These are phyloP conservation scores for Botryotinia globosa DNA, from an alignment of 2,329 filamentous ascomycete species.

Conservation along the genomic window DNA sequence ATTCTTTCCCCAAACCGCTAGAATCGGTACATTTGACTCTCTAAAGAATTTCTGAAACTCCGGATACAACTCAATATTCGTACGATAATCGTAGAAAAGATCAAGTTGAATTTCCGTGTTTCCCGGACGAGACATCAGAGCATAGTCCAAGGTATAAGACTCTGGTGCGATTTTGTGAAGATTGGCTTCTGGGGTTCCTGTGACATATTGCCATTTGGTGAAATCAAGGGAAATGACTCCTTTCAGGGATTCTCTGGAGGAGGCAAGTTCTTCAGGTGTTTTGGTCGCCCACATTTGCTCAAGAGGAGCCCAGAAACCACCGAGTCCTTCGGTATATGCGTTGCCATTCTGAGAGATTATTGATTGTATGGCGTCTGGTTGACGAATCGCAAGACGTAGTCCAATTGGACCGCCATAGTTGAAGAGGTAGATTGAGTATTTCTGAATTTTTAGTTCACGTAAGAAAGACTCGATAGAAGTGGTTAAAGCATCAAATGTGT, in stretches of 20 bases:
- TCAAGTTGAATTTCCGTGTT: slow-evolving; percentile 55
- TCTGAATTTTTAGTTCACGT: slow-evolving; percentile 45
- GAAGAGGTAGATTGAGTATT: slow-evolving; percentile 58
- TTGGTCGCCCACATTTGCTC: slow-evolving; percentile 26
- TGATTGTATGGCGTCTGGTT: slow-evolving; percentile 48
- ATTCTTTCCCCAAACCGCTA: slow-evolving; percentile 58
- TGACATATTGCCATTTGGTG: slow-evolving; percentile 31
- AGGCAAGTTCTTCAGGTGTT: slow-evolving; percentile 21
- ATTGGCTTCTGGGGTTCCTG: slow-evolving; percentile 16
- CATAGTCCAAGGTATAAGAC: slow-evolving; percentile 47
- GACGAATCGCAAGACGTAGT: slow-evolving; percentile 51
- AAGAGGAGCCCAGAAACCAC: slow-evolving; percentile 36
- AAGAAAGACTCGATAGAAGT: slow-evolving; percentile 49
- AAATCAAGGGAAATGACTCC: slow-evolving; percentile 26
- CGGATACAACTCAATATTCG: slow-evolving; percentile 53
- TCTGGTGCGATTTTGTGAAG: slow-evolving; percentile 27
- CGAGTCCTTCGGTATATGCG: slow-evolving; percentile 56
- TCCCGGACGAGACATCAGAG: slow-evolving; percentile 49
- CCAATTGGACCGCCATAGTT: slow-evolving; percentile 60
- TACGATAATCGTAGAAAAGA: slow-evolving; percentile 56
- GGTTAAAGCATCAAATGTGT: slow-evolving; percentile 54
- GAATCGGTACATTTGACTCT: slow-evolving; percentile 48
- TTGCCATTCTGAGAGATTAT: slow-evolving; percentile 62
- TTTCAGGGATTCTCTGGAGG: slow-evolving; percentile 16
- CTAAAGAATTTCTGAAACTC: slow-evolving; percentile 55